These are phyloP conservation scores for Anaeramoeba ignava DNA, from an alignment of 78 protist species.

Conservation along the genomic window DNA sequence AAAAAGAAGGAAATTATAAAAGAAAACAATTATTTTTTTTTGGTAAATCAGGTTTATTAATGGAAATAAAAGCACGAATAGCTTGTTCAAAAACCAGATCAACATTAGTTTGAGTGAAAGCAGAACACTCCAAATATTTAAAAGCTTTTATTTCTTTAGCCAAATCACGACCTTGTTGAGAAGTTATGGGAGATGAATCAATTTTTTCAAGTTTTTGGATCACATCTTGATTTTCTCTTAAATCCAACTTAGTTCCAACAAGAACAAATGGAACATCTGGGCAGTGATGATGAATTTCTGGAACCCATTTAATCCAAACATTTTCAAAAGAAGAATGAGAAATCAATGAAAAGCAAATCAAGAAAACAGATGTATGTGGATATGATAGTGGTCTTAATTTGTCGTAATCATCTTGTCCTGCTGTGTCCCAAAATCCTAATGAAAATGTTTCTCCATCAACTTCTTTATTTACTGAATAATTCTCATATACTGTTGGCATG, in stretches of 20 bases:
- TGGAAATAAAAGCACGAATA: no score
- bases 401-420: neutral
- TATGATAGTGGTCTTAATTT: neutral
- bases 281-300: neutral
- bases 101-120: neutral
- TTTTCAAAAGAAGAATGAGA: neutral
- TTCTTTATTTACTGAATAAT: no score
- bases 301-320: neutral
- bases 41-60: no score
- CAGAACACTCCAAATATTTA: neutral
- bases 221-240: neutral
- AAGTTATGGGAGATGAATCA: neutral
- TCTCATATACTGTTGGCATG: no score
- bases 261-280: slow-evolving; percentile 1
- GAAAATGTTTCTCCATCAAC: no score
- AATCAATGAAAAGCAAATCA: neutral
- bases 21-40: no score
- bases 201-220: neutral
- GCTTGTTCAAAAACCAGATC: neutral
- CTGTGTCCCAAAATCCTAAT: no score
- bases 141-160: neutral
- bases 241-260: neutral
- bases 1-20: no score
- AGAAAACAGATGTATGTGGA: neutral
- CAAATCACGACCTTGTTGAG: neutral